A percentile compares a stretch with the other conserved stretches of the same genome.
Conservation (phyloP, 2,329 filamentous ascomycete genomes). For the Botrytis sinoallii region DNA sequence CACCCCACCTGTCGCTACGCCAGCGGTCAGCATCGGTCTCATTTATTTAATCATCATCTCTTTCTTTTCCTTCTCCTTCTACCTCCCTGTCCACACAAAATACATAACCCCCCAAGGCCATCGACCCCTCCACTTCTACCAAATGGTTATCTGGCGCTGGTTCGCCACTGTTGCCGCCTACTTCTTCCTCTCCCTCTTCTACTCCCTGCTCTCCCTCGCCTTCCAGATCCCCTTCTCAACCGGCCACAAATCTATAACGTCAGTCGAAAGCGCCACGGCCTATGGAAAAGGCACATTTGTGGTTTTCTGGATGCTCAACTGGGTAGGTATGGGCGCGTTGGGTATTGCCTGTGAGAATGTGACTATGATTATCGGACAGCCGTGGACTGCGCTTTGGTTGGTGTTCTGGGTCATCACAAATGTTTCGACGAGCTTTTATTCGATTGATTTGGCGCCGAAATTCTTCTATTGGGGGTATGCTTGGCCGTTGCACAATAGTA, state of each 20-base stretch:
- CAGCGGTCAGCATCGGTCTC: constrained; percentile 58
- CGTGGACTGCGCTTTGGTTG: constrained; percentile 30
- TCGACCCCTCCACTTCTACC: constrained; percentile 54
- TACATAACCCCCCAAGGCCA: constrained; percentile 54
- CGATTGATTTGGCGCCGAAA: constrained; percentile 52
- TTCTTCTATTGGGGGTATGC: constrained; percentile 63
- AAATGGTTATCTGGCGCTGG: constrained; percentile 58
- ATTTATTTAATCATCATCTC: constrained; percentile 64
- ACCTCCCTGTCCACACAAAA: constrained; percentile 60
- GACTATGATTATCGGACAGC: constrained; percentile 59
- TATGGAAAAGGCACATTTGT: constrained; percentile 58
- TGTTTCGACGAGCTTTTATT: constrained; percentile 58
- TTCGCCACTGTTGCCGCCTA: constrained; percentile 55
- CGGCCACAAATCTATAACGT: constrained; percentile 44
- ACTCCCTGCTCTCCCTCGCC: constrained; percentile 60
- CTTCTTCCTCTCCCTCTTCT: constrained; percentile 59
- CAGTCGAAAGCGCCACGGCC: constrained; percentile 45
- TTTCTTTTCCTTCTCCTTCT: constrained; percentile 64
- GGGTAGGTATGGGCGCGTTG: constrained; percentile 59
- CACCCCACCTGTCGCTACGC: constrained; percentile 50
- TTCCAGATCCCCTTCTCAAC: constrained; percentile 62
- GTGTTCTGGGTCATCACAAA: constrained; percentile 49
- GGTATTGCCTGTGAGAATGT: constrained; percentile 64
- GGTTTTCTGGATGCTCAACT: constrained; percentile 64
- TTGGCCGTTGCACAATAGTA: constrained; percentile 60